Evolutionary conservation across 208 protist species (phyloP), one percentile per base, ranked within the genome.

Genomic region (Crithidia sp.): DNA sequence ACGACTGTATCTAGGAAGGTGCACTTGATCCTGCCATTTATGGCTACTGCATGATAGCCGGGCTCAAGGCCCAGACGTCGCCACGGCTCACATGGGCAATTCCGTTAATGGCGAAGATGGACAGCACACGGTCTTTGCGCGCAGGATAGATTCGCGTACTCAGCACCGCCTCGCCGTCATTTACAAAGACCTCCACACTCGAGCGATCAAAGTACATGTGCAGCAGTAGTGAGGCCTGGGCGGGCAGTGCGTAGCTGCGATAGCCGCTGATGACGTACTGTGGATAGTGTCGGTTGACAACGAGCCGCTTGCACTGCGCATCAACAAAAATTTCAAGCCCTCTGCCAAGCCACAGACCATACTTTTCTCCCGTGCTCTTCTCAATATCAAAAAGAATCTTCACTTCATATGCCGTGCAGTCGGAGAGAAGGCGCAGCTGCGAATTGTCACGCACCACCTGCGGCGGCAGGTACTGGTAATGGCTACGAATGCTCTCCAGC

Each of bases 121-220:
- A 77, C 5, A 91, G 71, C 6, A 44, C 45, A 2, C 83, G 64
- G 49, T 91, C 86, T 7, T 57, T 54, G 47, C 43, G 40, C 1
- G 68, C 68, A 13, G 86, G 86, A 44, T 86, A 91, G 50, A 91
- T 88, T 8, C 86, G 67, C 28, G 74, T 76, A 49, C 79, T 88
- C 56, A 91, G 56, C 7, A 77, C 77, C 4, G 69, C 60, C 14
- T 85, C 77, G 8, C 86, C 86, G 28, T 85, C 77, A 53, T 91
- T 85, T 5, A 91, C 81, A 63, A 91, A 91, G 4, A 91, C 78
- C 59, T 91, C 86, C 0, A 84, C 81, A 60, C 81, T 88, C 9
- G 83, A 91, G 7, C 62, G 67, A 58, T 91, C 86, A 60, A 91
- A 76, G 44, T 85, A 91, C 47, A 84, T 79, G 55, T 83, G 82